Evolutionary conservation across 2,329 filamentous ascomycete species (phyloP), one percentile per base, ranked within the genome.

Genomic region (Diaporthe ampelina): DNA sequence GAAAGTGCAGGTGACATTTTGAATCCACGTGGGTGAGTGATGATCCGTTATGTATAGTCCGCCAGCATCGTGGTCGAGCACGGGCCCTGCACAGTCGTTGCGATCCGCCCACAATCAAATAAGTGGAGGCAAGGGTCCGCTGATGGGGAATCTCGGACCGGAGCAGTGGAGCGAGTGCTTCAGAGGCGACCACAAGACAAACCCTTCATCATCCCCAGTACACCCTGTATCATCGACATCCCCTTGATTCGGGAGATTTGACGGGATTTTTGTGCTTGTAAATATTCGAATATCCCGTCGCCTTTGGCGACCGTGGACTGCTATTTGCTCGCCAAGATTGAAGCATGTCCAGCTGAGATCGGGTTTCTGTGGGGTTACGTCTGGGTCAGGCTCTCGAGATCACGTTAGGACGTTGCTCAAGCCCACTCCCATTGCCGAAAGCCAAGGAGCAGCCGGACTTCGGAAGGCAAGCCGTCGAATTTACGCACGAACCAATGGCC

Each of bases 61-160:
- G 15, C 63, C 63, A 52, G 48, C 29, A 37, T 67, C 21, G 45
- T 15, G 15, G 1, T 26, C 32, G 32, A 54, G 48, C 63, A 68
- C 63, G 48, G 63, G 35, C 63, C 48, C 32, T 9, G n/a, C 15
- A 6, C 21, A 26, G 32, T 54, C 48, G 29, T 21, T n/a, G 48
- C 13, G 15, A 13, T 21, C 63, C 48, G 63, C 63, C n/a, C 15
- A 54, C 48, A 54, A 54, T 54, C n/a, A 40, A 26, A 40, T 21
- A 26, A 19, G 63, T 68, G 63, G 63, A 54, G 63, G 48, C 63
- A 8, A 67, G 15, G 63, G n/a, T n/a, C 63, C 29, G 63, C 63
- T 15, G 48, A 40, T 68, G 45, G 63, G 17, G 63, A 19, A 67
- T 40, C 45, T 37, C 63, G 63, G 29, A 26, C 29, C 32, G 48